These are phyloP conservation scores for Hawksworthiomyces lignivorus DNA, from an alignment of 2,329 filamentous ascomycete species.

Conservation along the genomic window DNA sequence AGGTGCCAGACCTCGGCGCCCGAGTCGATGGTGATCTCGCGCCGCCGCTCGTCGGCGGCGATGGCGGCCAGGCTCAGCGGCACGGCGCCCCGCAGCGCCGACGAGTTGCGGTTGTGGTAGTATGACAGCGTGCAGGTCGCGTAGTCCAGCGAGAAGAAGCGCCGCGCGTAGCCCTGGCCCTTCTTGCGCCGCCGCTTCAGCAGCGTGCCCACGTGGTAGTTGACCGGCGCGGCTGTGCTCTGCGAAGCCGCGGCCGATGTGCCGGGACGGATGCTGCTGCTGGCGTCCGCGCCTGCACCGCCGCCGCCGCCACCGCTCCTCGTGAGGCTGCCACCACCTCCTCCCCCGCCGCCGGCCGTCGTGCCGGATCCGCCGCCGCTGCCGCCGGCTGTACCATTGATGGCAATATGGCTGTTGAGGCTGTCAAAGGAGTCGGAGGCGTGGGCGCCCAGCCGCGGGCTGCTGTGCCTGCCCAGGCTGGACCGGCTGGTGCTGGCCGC, in stretches of 20 bases:
- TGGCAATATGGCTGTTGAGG: slow-evolving; percentile 45
- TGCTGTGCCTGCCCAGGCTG: slow-evolving; percentile 42
- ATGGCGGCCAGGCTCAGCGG: slow-evolving; percentile 87
- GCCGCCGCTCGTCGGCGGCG: slow-evolving; percentile 75
- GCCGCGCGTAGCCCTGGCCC: slow-evolving; percentile 84
- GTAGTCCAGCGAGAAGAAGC: slow-evolving; percentile 95
- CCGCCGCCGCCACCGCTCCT: slow-evolving; percentile 13
- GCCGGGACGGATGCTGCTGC: neutral
- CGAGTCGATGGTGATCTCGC: slow-evolving; percentile 94
- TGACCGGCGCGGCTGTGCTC: slow-evolving; percentile 25
- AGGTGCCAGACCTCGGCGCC: slow-evolving; percentile 97
- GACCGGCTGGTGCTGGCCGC: slow-evolving; percentile 37
- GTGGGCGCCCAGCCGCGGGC: slow-evolving; percentile 25
- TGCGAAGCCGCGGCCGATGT: slow-evolving; percentile 2
- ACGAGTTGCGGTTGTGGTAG: slow-evolving; percentile 90
- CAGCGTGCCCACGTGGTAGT: slow-evolving; percentile 75
- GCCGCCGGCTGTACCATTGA: slow-evolving; percentile 40
- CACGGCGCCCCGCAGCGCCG: slow-evolving; percentile 83
- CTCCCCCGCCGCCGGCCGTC: slow-evolving; percentile 13
- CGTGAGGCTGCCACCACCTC: neutral
- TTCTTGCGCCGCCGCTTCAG: slow-evolving; percentile 88
- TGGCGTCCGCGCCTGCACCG: neutral
- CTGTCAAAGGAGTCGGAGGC: slow-evolving; percentile 54
- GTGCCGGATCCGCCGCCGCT: slow-evolving; percentile 40
- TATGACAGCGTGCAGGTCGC: slow-evolving; percentile 92